Percentiles rank a stretch among this genome's conserved stretches.
phyloP scores from a whole-genome alignment of 148 eudicot species.

The Fagopyrum homotropicum region DNA sequence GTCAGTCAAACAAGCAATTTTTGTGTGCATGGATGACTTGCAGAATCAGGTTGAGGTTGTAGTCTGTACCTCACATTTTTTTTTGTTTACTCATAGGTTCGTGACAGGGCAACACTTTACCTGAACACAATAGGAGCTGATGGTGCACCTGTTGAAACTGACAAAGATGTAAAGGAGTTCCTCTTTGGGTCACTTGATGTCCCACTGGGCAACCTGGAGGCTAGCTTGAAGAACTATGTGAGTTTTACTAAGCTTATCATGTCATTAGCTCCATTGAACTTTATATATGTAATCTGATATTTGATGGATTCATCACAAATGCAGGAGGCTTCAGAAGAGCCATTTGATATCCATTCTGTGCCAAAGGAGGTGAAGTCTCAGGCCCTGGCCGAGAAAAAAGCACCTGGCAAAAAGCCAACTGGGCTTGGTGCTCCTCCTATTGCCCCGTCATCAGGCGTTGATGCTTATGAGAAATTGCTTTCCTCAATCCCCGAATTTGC shows the following conservation, averaged over 20 bases:
- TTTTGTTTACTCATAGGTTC: constrained; percentile 48
- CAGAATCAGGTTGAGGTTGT: not conserved
- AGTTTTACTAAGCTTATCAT: constrained; percentile 19
- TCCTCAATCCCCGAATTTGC: constrained; percentile 79
- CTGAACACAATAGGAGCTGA: constrained; percentile 74
- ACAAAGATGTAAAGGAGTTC: constrained; percentile 73
- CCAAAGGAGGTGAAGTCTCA: constrained; percentile 91
- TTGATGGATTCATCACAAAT: constrained; percentile 15
- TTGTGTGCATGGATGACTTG: constrained; percentile 6
- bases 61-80: not conserved
- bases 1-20: not conserved
- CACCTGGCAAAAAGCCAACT: constrained; percentile 77
- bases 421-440: constrained; percentile 75
- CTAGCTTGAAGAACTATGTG: constrained; percentile 84
- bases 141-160: constrained; percentile 75
- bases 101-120: constrained; percentile 97
- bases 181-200: constrained; percentile 87
- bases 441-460: constrained; percentile 55
- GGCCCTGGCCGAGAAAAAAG: constrained; percentile 85
- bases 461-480: constrained; percentile 79
- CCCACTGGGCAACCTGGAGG: constrained; percentile 81
- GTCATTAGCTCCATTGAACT: not conserved
- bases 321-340: constrained; percentile 77
- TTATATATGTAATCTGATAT: not conserved
- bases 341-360: constrained; percentile 80